Evolutionary conservation across 179 eudicot genomes (phyloP).

Genomic region (Monotropa hypopitys): DNA sequence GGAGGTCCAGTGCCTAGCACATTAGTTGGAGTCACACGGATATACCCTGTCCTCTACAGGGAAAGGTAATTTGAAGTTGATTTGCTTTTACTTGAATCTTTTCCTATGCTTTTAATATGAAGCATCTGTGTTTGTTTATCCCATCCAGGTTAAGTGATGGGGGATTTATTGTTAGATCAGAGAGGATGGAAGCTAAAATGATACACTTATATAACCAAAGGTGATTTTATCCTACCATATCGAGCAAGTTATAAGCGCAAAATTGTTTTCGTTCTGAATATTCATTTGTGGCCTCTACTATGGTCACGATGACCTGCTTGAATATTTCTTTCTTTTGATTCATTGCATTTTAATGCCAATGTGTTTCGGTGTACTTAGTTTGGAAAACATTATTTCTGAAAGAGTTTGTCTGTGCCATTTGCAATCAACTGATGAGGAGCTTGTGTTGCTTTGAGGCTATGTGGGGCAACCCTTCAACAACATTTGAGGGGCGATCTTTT

Average conservation of each 20-base stretch:
- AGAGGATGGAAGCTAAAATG: conserved; percentile 60
- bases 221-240: conserved; percentile 22
- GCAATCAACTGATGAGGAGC: neutral
- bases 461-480: neutral
- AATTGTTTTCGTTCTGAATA: conserved; percentile 2
- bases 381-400: neutral
- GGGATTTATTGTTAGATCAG: conserved; percentile 63
- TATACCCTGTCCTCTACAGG: conserved; percentile 79
- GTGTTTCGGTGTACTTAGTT: neutral
- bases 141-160: conserved; percentile 51
- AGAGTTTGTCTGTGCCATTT: neutral
- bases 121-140: neutral
- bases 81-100: conserved; percentile 1
- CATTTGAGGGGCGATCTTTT: neutral
- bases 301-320: neutral
- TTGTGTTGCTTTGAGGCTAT: neutral
- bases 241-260: neutral
- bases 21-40: conserved; percentile 62
- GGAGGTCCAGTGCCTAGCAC: conserved; percentile 87
- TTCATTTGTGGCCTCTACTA: neutral
- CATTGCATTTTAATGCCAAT: neutral
- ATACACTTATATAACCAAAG: conserved; percentile 43
- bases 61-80: conserved; percentile 47
- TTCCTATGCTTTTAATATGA: neutral
- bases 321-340: neutral